Percentiles rank a stretch among this genome's conserved stretches.
Evolutionary conservation across 73 alveolate genomes (phyloP).

Genomic region (Tetrahymena malaccensis): DNA sequence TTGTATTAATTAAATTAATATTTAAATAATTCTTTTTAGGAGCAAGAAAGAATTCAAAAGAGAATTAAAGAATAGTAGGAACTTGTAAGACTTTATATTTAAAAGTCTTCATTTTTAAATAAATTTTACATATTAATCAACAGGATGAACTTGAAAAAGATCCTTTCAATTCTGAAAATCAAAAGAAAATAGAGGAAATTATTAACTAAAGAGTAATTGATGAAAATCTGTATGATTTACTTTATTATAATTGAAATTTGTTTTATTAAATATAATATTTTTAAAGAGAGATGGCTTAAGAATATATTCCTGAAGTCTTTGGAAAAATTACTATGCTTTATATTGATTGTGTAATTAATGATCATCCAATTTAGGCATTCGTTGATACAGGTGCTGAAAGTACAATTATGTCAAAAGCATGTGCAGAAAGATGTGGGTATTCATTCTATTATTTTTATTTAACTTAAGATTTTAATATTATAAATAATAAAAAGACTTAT

Average conservation of each 20-base stretch:
- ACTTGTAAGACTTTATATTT: background rate
- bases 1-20: background rate
- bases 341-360: conserved; percentile 68
- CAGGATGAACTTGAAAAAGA: conserved; percentile 43
- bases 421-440: conserved; percentile 71
- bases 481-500: conserved; percentile 31
- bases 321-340: conserved; percentile 82
- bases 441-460: no score
- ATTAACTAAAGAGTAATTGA: conserved; percentile 65
- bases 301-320: conserved; percentile 80
- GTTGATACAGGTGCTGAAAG: conserved; percentile 94
- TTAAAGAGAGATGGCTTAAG: conserved; percentile 46
- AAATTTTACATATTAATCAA: background rate
- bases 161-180: conserved; percentile 68
- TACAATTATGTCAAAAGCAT: conserved; percentile 69
- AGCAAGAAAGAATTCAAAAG: background rate
- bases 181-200: conserved; percentile 68
- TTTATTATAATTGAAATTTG: background rate
- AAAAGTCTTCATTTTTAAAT: background rate
- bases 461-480: no score
- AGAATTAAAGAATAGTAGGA: background rate
- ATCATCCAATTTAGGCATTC: conserved; percentile 71
- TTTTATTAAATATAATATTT: background rate
- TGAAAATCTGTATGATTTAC: conserved; percentile 53
- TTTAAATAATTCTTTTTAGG: background rate